Evolutionary conservation across 352 stramenopile species (phyloP).

Genomic region (Salisapilia sapeloensis): DNA sequence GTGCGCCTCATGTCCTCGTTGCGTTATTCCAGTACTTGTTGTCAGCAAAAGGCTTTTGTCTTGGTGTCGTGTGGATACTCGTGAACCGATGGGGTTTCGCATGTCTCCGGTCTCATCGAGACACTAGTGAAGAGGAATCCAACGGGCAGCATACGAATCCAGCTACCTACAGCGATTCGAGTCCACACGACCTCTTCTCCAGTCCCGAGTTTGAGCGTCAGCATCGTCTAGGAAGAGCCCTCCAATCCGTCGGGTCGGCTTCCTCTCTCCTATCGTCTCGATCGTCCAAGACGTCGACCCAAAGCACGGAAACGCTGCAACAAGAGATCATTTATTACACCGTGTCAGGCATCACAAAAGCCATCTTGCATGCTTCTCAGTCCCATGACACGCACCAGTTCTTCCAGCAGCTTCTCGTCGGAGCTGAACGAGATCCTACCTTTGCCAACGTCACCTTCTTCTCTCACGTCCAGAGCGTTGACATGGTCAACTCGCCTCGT

Average conservation of each 20-base stretch:
- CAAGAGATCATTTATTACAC: slow-evolving; percentile 79
- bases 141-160: slow-evolving; percentile 2
- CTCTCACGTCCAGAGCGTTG: slow-evolving; percentile 20
- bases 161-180: slow-evolving; percentile 2
- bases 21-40: slow-evolving; percentile 39
- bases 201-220: neutral
- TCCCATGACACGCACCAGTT: slow-evolving; percentile 9
- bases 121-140: slow-evolving; percentile 2
- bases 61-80: slow-evolving; percentile 36
- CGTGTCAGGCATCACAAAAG: slow-evolving; percentile 59
- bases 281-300: slow-evolving; percentile 20
- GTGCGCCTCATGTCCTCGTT: slow-evolving; percentile 16
- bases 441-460: slow-evolving; percentile 26
- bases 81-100: slow-evolving; percentile 54
- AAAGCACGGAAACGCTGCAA: slow-evolving; percentile 58
- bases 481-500: slow-evolving; percentile 22
- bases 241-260: neutral
- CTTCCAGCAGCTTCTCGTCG: slow-evolving; percentile 29
- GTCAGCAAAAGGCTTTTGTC: slow-evolving; percentile 46
- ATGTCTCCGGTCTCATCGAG: neutral
- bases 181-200: neutral
- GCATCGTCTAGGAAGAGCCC: neutral
- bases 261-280: slow-evolving; percentile 4
- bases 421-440: slow-evolving; percentile 26
- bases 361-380: slow-evolving; percentile 35